Conservation (phyloP, 345 rosid species). For the Corchorus olitorius region DNA sequence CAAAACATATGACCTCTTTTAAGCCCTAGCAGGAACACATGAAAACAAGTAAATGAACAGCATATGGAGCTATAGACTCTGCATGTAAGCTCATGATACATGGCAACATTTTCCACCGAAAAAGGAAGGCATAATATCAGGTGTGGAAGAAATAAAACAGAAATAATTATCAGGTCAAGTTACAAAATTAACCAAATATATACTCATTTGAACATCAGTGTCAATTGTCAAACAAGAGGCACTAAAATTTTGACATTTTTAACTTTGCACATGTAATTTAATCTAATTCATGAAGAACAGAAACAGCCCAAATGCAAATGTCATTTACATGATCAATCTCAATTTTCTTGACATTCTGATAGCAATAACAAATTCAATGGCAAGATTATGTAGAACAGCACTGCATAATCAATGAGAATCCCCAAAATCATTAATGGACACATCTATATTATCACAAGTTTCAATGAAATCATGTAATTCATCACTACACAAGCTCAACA, state of each 20-base stretch:
- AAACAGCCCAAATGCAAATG: background rate
- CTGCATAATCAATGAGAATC: background rate
- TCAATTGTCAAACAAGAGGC: background rate
- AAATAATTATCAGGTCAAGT: background rate
- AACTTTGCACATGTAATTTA: background rate
- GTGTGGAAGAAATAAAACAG: background rate
- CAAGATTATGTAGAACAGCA: background rate
- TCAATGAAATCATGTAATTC: background rate
- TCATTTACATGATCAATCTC: background rate
- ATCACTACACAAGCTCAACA: background rate
- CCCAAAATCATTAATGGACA: slow-evolving; percentile 1
- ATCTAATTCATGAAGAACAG: background rate
- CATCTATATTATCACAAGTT: background rate
- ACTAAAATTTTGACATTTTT: background rate
- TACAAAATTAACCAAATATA: background rate
- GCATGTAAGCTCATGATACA: background rate
- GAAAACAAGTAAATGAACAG: slow-evolving; percentile 7
- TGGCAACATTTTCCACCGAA: background rate
- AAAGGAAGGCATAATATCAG: background rate
- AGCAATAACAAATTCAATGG: background rate
- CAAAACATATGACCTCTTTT: background rate
- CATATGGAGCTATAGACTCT: slow-evolving; percentile 1
- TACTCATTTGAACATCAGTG: background rate
- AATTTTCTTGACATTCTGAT: background rate
- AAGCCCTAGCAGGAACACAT: background rate